phyloP scores from a whole-genome alignment of 257 asterid genomes.

The Solanum bulbocastanum region DNA sequence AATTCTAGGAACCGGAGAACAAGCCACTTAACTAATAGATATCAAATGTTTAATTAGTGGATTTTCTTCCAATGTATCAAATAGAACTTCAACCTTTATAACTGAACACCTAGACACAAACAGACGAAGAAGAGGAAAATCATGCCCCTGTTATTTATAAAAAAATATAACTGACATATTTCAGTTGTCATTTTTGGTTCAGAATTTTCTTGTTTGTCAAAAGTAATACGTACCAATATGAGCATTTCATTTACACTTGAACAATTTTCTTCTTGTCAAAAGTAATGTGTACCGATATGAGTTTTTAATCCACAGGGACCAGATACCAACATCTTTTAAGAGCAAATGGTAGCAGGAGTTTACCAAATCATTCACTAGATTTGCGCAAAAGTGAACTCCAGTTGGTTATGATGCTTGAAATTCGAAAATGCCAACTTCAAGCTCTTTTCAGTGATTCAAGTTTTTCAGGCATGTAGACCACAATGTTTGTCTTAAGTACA shows the following conservation, averaged over 20 bases:
- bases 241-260: neutral
- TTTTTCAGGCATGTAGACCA: neutral
- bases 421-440: neutral
- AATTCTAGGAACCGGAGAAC: neutral
- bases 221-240: neutral
- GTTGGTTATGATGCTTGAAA: neutral
- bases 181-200: neutral
- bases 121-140: neutral
- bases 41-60: neutral
- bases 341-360: neutral
- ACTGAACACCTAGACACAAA: neutral
- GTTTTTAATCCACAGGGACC: neutral
- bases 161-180: neutral
- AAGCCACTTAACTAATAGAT: neutral
- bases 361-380: neutral
- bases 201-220: neutral
- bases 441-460: neutral
- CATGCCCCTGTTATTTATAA: neutral
- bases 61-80: neutral
- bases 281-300: neutral
- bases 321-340: neutral
- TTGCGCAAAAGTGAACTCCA: neutral
- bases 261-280: neutral
- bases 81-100: neutral
- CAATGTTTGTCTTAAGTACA: neutral